phyloP scores from a whole-genome alignment of 2,329 filamentous ascomycete species.

The Cladorrhinum sp. region DNA sequence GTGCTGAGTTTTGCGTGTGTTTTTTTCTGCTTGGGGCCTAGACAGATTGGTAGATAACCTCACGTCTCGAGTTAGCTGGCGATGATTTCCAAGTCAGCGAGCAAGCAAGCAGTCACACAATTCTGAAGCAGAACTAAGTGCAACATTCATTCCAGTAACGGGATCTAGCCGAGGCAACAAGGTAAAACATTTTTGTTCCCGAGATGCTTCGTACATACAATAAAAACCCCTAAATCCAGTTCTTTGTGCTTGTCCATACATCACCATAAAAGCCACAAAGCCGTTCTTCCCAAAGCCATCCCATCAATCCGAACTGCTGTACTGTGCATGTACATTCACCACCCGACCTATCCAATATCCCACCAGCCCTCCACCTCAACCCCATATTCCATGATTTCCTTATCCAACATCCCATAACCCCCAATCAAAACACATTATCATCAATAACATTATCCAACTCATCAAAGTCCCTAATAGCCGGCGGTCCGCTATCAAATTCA shows the following conservation, averaged over 20 bases:
- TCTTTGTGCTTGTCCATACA: background rate
- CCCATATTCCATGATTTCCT: background rate
- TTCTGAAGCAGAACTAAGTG: background rate
- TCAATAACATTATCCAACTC: slow-evolving; percentile 34
- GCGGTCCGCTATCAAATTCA: slow-evolving; percentile 21
- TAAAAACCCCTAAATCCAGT: background rate
- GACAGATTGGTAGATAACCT: background rate
- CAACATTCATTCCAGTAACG: too few relatives aligned
- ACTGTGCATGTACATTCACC: too few relatives aligned
- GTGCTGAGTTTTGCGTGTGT: background rate
- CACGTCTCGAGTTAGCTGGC: background rate
- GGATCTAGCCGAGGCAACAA: background rate
- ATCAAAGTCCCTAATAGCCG: slow-evolving; percentile 39
- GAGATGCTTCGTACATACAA: too few relatives aligned
- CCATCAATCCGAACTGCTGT: too few relatives aligned
- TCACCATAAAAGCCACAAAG: too few relatives aligned
- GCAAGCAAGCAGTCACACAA: background rate
- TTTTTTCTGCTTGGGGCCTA: background rate
- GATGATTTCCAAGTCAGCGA: background rate
- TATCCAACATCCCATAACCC: background rate
- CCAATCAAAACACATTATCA: slow-evolving; percentile 29
- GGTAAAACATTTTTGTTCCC: background rate
- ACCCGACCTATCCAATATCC: background rate
- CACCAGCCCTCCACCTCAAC: background rate
- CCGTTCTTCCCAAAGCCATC: too few relatives aligned